Evolutionary conservation across 176 grass and related monocot genomes (phyloP).

Genomic region (Oryza brachyantha): DNA sequence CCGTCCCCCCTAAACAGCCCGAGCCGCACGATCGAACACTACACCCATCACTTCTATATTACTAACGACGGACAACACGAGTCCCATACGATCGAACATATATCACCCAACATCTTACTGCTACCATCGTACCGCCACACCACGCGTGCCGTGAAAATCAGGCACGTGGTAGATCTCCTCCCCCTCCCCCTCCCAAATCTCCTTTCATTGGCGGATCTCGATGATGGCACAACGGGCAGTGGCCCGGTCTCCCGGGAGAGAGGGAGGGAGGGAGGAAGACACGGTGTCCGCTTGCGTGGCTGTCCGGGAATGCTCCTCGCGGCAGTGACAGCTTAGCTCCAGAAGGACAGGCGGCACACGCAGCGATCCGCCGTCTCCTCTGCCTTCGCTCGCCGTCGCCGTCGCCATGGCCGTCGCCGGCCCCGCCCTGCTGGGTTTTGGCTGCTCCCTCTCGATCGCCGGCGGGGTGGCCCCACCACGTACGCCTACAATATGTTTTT

Average conservation of each 20-base stretch:
- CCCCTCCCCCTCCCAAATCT: no score
- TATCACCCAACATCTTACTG: no score
- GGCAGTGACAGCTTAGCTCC: conserved; percentile 38
- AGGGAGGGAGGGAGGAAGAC: neutral
- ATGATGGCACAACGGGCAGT: neutral
- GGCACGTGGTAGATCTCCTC: neutral
- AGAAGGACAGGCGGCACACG: conserved; percentile 27
- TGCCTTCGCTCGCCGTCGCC: neutral
- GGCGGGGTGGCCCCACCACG: no score
- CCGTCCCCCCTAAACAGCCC: no score
- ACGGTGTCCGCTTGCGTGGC: conserved; percentile 1
- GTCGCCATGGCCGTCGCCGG: neutral
- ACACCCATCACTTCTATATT: no score
- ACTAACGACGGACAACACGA: no score
- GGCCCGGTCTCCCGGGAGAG: no score
- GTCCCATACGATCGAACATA: no score
- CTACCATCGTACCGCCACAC: no score
- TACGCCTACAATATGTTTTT: no score
- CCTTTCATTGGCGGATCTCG: no score
- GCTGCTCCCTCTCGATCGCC: neutral
- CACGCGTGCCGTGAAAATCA: neutral
- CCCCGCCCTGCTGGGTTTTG: neutral
- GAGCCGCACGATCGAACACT: no score
- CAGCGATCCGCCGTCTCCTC: neutral
- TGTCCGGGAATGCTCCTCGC: conserved; percentile 34